Evolutionary conservation across 768 basidiomycete genomes (phyloP).

Genomic region (Tylopilus vinaceipallidus): DNA sequence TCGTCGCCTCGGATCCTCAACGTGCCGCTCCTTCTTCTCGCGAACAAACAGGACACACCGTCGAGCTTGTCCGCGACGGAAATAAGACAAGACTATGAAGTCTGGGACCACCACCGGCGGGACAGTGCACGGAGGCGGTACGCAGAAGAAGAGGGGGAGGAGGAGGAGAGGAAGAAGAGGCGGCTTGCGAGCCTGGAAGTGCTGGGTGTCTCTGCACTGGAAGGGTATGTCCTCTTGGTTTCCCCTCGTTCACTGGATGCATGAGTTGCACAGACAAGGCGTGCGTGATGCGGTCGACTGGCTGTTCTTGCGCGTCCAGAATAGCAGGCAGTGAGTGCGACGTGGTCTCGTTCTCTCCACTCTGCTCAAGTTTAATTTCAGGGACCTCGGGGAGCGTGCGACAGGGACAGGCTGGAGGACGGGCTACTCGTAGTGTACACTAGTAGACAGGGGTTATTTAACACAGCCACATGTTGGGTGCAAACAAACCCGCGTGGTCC

Average conservation of each 20-base stretch:
- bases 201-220: constrained; percentile 86
- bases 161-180: constrained; percentile 44
- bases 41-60: constrained; percentile 93
- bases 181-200: constrained; percentile 79
- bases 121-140: constrained; percentile 61
- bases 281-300: constrained; percentile 90
- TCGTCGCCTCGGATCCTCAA: constrained; percentile 88
- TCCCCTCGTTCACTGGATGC: background rate
- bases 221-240: constrained; percentile 60
- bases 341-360: background rate
- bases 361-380: background rate
- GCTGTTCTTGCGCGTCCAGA: constrained; percentile 92
- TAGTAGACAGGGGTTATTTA: constrained; percentile 3
- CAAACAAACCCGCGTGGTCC: constrained; percentile 16
- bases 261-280: constrained; percentile 59
- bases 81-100: constrained; percentile 85
- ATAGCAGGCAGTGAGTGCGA: constrained; percentile 60
- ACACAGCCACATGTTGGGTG: constrained; percentile 14
- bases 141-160: constrained; percentile 46
- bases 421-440: constrained; percentile 2
- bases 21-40: constrained; percentile 86
- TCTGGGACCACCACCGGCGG: constrained; percentile 76
- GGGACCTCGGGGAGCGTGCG: constrained; percentile 20
- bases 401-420: constrained; percentile 12
- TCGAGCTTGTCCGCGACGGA: constrained; percentile 82